Evolutionary conservation across 257 asterid genomes (phyloP), one percentile per base, ranked within the genome.

Genomic region (Salvia miltiorrhiza): DNA sequence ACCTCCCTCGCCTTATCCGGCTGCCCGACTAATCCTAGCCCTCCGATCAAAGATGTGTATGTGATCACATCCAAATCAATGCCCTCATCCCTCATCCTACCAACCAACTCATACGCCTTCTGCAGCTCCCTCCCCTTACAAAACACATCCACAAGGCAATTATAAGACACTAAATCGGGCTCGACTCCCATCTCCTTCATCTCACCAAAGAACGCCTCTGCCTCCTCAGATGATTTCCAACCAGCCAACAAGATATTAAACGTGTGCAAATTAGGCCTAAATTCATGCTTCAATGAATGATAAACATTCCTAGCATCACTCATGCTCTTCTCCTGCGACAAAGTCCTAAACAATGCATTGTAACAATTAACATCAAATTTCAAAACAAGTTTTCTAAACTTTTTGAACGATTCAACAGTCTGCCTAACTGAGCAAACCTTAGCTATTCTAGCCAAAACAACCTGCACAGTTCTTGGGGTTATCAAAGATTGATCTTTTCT

Each of bases 281-380:
- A 93, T 63, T 87, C 91, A 14, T 70, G 80, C 88, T 90, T 93
- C 83, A 87, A 72, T 8, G 76, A 65, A 70, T 76, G 89, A 48
- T 87, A 88, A 66, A 93, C 97, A 69, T 81, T 86, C 82, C 97
- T 90, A 63, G 96, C 98, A 82, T 90, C 96, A 35, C 61, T 76
- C 96, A 90, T 88, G 65, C 97, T 81, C 92, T 88, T 93, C 83
- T 93, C 98, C 67, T 93, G 95, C 74, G 88, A 81, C 83, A 93
- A 73, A n/a, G 95, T 71, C 81, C 97, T 88, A 50, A 93, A 63
- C 82, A 90, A 57, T 3, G 96, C 95, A 64, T 90, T 93, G 60
- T 79, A 93, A 78, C 86, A 87, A 37, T 43, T 50, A 16, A 88
- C 83, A 74, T 83, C 97, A 66, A 88, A 88, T 69, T 80, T 83